These are phyloP conservation scores for Raphanus raphanistrum DNA, from an alignment of 345 rosid species.

Conservation along the genomic window DNA sequence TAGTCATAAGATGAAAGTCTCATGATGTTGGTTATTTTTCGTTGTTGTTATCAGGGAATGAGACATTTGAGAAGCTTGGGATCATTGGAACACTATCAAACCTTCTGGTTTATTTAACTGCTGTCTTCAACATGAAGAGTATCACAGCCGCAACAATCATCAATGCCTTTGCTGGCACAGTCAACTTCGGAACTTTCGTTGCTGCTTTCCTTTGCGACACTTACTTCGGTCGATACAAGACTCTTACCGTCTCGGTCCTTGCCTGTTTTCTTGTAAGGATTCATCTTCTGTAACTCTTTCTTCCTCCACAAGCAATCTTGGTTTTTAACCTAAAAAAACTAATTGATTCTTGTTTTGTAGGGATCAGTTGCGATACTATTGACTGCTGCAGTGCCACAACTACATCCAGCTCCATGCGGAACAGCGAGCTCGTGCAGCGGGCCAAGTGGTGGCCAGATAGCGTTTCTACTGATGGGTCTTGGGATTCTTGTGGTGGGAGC, in stretches of 20 bases:
- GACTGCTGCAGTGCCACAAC: conserved; percentile 56
- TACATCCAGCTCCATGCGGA: conserved; percentile 57
- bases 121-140: conserved; percentile 72
- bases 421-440: conserved; percentile 41
- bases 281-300: not conserved
- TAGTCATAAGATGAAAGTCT: conserved; percentile 26
- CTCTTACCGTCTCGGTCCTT: conserved; percentile 58
- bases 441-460: conserved; percentile 61
- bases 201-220: conserved; percentile 79
- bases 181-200: conserved; percentile 64
- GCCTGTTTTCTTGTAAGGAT: conserved; percentile 69
- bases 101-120: conserved; percentile 69
- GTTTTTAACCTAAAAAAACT: not conserved
- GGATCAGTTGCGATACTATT: conserved; percentile 58
- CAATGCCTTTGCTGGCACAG: conserved; percentile 66
- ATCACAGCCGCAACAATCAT: conserved; percentile 73
- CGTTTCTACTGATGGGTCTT: conserved; percentile 55
- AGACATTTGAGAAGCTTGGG: conserved; percentile 88
- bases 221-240: conserved; percentile 78
- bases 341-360: conserved; percentile 37
- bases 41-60: conserved; percentile 47
- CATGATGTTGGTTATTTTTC: conserved; percentile 1
- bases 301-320: not conserved
- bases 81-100: conserved; percentile 77
- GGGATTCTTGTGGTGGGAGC: conserved; percentile 65